A percentile compares a stretch with the other conserved stretches of the same genome.
These are phyloP conservation scores for Saccharomycopsis sp. DNA, from an alignment of 805 yeast genomes.

Conservation along the genomic window DNA sequence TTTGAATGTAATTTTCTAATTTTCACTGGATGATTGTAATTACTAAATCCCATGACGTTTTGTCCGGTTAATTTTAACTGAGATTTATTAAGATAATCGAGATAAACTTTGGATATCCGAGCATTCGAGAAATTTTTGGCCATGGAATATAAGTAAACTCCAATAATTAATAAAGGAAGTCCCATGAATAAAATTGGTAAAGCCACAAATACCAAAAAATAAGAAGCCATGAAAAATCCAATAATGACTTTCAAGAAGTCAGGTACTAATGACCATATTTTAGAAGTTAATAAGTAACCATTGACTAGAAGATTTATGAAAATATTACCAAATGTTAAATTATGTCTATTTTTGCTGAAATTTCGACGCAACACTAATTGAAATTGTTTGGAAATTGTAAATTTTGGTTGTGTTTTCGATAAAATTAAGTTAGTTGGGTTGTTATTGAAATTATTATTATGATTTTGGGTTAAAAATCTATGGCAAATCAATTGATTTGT, in stretches of 20 bases:
- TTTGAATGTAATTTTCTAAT: constrained; percentile 5
- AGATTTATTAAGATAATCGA: constrained; percentile 3
- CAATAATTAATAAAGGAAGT: constrained; percentile 7
- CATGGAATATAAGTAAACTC: constrained; percentile 1
- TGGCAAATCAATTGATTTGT: too few species aligned
- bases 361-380: too few species aligned
- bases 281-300: too few species aligned
- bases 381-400: too few species aligned
- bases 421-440: too few species aligned
- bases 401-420: too few species aligned
- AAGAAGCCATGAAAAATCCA: constrained; percentile 12
- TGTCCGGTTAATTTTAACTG: constrained; percentile 2
- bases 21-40: constrained; percentile 9
- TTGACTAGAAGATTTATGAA: too few species aligned
- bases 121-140: constrained; percentile 3
- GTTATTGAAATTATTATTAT: too few species aligned
- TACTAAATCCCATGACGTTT: constrained; percentile 1
- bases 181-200: constrained; percentile 11
- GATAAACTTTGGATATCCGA: constrained; percentile 1
- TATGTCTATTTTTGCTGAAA: too few species aligned
- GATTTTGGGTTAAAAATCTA: too few species aligned
- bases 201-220: constrained; percentile 13
- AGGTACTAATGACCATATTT: constrained; percentile 10
- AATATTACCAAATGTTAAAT: too few species aligned
- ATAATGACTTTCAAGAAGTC: constrained; percentile 10